These are phyloP conservation scores for Arabis hirsuta DNA, from an alignment of 345 rosid species.

Conservation along the genomic window DNA sequence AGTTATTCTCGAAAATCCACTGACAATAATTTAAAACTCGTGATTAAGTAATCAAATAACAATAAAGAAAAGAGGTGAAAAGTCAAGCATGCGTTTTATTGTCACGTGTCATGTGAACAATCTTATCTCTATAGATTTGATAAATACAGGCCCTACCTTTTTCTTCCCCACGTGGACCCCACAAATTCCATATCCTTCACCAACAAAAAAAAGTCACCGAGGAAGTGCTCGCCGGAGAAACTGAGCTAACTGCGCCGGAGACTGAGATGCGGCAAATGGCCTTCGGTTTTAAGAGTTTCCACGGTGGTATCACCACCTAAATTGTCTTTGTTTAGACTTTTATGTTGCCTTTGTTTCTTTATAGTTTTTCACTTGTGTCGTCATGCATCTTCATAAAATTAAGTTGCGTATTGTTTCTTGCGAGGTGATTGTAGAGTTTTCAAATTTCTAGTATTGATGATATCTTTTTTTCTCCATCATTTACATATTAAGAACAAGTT, in stretches of 20 bases:
- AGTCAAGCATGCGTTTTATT: slow-evolving; percentile 2
- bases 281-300: slow-evolving; percentile 68
- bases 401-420: too few species aligned
- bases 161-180: slow-evolving; percentile 35
- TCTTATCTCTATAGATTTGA: slow-evolving; percentile 47
- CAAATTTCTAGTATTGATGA: too few species aligned
- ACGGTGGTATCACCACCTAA: slow-evolving; percentile 72
- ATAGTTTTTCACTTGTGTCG: too few species aligned
- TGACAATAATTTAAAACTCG: neutral
- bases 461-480: too few species aligned
- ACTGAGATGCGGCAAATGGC: slow-evolving; percentile 86
- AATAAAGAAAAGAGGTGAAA: neutral
- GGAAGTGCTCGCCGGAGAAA: slow-evolving; percentile 67
- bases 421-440: too few species aligned
- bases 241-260: slow-evolving; percentile 65
- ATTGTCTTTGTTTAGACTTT: slow-evolving; percentile 37
- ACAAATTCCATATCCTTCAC: slow-evolving; percentile 33
- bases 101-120: slow-evolving; percentile 54
- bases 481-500: too few species aligned
- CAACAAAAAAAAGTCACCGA: slow-evolving; percentile 43
- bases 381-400: too few species aligned
- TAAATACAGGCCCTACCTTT: slow-evolving; percentile 47
- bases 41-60: slow-evolving; percentile 15
- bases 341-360: too few species aligned
- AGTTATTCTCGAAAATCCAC: slow-evolving; percentile 8